Evolutionary conservation across 306 rosid genomes (phyloP), one percentile per base, ranked within the genome.

Genomic region (Carpinus fangiana): DNA sequence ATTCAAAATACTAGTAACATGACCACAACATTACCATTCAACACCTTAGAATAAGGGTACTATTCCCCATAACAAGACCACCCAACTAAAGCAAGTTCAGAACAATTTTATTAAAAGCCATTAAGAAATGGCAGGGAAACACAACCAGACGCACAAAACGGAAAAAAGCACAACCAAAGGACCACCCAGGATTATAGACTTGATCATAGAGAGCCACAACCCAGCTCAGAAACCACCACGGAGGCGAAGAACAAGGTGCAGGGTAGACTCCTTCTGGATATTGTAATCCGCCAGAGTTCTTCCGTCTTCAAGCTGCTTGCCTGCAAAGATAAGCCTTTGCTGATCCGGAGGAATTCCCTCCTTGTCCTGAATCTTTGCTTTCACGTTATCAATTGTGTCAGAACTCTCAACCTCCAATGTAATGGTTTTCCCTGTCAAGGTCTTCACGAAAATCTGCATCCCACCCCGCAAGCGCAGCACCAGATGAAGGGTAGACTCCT

Each of bases 301-400:
- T n/a, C 80, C 84, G n/a, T 80, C 84, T 77, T 80, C 84, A 12
- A 80, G 84, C 64, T 80, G 83, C 52, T 80, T 80, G 9, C 83
- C 83, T 3, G 83, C 83, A 4, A 80, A 80, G 3, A 80, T 80
- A 17, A 80, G 52, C 70, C 83, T 80, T 51, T 80, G 83, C 74
- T 80, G 83, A 73, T 80, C 83, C 4, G 83, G 83, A 3, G 83
- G 83, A 21, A 80, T 80, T 56, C 83, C 83, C 16, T 80, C 83
- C 75, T 80, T 80, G 53, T 80, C 83, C 60, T 80, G 83, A 48
- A 80, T 80, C 72, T 80, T 80, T 7, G 83, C 70, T 56, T 80
- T 80, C 6, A 80, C 83, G 12, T 73, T 80, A 16, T 74, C 83
- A 28, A 80, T 74, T 12, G 79, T 80, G 50, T 80, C 83, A 6